A percentile compares a stretch with the other conserved stretches of the same genome.
phyloP scores from a whole-genome alignment of 2,329 filamentous ascomycete species.

The Pseudogymnoascus sp. region DNA sequence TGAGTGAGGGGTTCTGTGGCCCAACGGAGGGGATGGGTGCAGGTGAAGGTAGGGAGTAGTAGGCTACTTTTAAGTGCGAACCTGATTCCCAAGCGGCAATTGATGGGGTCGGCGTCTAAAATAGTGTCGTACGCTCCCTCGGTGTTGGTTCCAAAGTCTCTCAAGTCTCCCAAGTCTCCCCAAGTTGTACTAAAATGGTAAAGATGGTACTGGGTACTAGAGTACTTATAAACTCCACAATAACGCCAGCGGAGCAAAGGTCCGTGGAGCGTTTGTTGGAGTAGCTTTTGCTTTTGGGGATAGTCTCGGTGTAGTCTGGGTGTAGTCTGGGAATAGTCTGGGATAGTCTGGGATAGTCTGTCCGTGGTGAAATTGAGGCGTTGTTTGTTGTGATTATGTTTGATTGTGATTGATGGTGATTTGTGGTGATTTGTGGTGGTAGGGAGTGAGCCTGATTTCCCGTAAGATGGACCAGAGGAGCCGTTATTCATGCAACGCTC shows the following conservation, averaged over 20 bases:
- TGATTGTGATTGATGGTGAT: background rate
- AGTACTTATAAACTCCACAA: background rate
- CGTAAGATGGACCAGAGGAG: background rate
- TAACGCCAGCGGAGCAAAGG: background rate
- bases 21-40: background rate
- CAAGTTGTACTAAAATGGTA: too few relatives aligned
- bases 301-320: background rate
- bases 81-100: conserved; percentile 8
- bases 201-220: background rate
- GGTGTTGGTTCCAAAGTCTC: background rate
- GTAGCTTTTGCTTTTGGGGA: background rate
- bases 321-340: too few relatives aligned
- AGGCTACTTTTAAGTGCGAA: conserved; percentile 4
- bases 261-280: background rate
- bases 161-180: background rate
- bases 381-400: background rate
- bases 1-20: conserved; percentile 6
- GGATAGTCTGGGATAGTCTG: background rate
- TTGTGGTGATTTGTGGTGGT: background rate
- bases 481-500: background rate
- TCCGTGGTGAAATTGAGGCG: background rate
- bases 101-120: conserved; percentile 8
- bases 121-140: background rate
- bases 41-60: background rate
- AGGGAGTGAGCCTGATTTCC: background rate